Conservation (phyloP, 176 grass and related monocot species). For the Carex cristatella region DNA sequence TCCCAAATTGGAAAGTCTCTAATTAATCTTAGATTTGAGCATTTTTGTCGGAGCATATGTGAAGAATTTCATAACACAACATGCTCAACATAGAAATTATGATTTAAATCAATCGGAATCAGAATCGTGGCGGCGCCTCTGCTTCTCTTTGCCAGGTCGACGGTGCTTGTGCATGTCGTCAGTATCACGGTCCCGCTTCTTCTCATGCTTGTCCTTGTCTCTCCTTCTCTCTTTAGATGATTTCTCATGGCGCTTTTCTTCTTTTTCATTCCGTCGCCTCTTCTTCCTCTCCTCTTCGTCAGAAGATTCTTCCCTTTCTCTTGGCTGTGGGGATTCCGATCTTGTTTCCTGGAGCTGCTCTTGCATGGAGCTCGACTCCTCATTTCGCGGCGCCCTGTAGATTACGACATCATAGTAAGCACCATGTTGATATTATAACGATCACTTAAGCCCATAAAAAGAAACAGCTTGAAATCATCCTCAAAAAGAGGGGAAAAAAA, state of each 20-base stretch:
- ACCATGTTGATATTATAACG: constrained; percentile 7
- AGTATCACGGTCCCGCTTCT: constrained; percentile 26
- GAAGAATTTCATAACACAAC: neutral
- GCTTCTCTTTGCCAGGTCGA: constrained; percentile 41
- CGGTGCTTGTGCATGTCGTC: constrained; percentile 42
- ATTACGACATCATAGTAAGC: neutral
- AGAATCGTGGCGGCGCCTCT: constrained; percentile 61
- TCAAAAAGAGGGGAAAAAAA: neutral
- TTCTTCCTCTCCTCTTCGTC: constrained; percentile 45
- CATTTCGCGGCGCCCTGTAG: constrained; percentile 42
- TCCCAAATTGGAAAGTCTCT: neutral
- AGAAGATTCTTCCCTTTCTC: constrained; percentile 33
- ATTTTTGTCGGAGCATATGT: neutral
- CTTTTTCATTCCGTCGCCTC: constrained; percentile 39
- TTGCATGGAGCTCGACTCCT: constrained; percentile 43
- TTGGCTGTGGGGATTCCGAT: constrained; percentile 22
- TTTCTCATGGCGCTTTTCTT: constrained; percentile 36
- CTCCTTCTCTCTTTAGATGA: constrained; percentile 33
- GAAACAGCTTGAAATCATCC: neutral
- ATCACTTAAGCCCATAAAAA: constrained; percentile 2
- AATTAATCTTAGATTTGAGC: neutral
- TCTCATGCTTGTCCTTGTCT: constrained; percentile 56
- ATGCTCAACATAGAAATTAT: neutral
- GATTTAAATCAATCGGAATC: constrained; percentile 31
- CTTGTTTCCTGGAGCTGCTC: constrained; percentile 31